Percentiles rank a stretch among this genome's conserved stretches.
Conservation (phyloP, 441 rosid species). For the Sinapis alba region DNA sequence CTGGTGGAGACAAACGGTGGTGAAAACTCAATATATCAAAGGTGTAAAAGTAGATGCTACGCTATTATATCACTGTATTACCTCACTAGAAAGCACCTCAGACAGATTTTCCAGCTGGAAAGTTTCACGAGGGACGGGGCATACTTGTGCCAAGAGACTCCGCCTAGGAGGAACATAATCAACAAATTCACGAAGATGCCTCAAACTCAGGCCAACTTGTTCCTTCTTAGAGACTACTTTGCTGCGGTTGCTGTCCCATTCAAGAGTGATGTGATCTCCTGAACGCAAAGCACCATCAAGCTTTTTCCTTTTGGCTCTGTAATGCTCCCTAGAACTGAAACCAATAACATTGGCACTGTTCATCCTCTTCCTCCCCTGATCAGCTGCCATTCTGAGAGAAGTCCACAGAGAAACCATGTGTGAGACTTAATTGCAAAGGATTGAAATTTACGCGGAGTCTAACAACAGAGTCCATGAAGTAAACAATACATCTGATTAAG, state of each 20-base stretch:
- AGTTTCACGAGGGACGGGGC: conserved; percentile 65
- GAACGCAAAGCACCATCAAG: conserved; percentile 51
- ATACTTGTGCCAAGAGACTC: conserved; percentile 63
- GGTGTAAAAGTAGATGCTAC: conserved; percentile 4
- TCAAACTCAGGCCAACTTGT: conserved; percentile 74
- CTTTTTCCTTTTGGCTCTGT: conserved; percentile 72
- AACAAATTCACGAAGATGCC: conserved; percentile 65
- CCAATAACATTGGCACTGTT: conserved; percentile 65
- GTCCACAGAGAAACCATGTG: conserved; percentile 34
- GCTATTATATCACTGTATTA: conserved; percentile 29
- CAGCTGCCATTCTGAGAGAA: conserved; percentile 75
- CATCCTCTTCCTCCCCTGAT: conserved; percentile 76
- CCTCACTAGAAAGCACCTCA: conserved; percentile 78
- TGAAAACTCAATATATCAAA: background rate
- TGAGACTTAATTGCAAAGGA: conserved; percentile 21
- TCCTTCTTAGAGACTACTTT: conserved; percentile 84
- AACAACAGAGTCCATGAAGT: conserved; percentile 1
- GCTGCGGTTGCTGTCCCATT: conserved; percentile 70
- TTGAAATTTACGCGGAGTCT: background rate
- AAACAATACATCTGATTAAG: conserved; percentile 17
- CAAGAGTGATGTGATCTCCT: conserved; percentile 74
- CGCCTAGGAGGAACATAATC: conserved; percentile 48
- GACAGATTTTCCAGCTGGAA: conserved; percentile 73
- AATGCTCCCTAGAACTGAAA: conserved; percentile 58
- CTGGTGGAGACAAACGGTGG: conserved; percentile 42